Conservation (phyloP, 257 asterid genomes). For the Thymus quinquecostatus region DNA sequence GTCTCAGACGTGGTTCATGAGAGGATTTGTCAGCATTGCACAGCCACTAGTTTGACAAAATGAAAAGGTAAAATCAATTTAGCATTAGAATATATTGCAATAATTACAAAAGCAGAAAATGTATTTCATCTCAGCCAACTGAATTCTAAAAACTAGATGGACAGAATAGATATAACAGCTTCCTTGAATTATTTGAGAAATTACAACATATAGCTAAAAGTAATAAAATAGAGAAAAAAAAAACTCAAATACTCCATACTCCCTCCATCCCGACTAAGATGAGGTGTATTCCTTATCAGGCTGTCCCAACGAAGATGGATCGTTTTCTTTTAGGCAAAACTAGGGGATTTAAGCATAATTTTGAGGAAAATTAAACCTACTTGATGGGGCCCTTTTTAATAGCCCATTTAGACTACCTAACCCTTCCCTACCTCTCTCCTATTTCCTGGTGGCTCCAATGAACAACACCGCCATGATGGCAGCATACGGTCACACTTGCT, state of each 20-base stretch:
- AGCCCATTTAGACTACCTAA: too few species aligned
- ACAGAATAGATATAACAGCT: not conserved
- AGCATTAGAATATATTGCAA: constrained; percentile 8
- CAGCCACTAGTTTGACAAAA: constrained; percentile 68
- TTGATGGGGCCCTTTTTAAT: too few species aligned
- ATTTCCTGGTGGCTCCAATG: too few species aligned
- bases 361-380: too few species aligned
- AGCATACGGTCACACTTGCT: too few species aligned
- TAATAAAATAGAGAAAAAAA: not conserved
- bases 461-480: too few species aligned
- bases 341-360: too few species aligned
- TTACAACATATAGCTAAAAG: not conserved
- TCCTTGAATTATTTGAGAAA: not conserved
- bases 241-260: not conserved
- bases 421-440: too few species aligned
- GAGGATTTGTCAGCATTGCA: constrained; percentile 98
- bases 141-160: not conserved
- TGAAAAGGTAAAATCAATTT: constrained; percentile 27
- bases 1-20: constrained; percentile 91
- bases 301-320: too few species aligned
- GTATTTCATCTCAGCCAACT: constrained; percentile 10
- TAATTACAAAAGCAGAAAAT: not conserved
- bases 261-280: too few species aligned
- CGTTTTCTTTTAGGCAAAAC: too few species aligned
- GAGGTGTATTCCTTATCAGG: too few species aligned